These are phyloP conservation scores for Ilyonectria mors-panacis DNA, from an alignment of 2,329 filamentous ascomycete species.

Conservation along the genomic window DNA sequence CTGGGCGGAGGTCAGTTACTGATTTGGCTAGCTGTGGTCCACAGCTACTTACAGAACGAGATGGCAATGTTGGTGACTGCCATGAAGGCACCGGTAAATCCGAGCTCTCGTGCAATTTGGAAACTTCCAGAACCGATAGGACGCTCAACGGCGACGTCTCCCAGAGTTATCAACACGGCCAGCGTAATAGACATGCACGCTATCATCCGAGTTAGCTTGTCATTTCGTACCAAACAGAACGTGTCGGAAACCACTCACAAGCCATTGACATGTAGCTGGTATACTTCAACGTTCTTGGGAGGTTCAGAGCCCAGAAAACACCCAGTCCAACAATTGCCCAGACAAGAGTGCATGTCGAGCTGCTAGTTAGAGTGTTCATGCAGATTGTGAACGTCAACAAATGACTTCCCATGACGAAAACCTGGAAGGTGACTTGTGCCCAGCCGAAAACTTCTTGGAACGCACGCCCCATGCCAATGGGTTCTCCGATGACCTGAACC, in stretches of 20 bases:
- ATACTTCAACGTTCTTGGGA: constrained; percentile 74
- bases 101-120: constrained; percentile 54
- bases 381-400: constrained; percentile 78
- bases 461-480: constrained; percentile 63
- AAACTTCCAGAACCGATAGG: constrained; percentile 55
- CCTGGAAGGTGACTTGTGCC: constrained; percentile 72
- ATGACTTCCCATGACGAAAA: constrained; percentile 80
- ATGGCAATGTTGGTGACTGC: constrained; percentile 76
- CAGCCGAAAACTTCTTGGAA: constrained; percentile 73
- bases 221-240: not conserved
- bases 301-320: constrained; percentile 70
- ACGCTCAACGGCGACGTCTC: constrained; percentile 68
- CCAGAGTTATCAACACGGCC: constrained; percentile 75
- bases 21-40: too few species aligned
- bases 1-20: constrained; percentile 28
- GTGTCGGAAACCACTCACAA: constrained; percentile 51
- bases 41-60: constrained; percentile 65
- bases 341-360: constrained; percentile 74
- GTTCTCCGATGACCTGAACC: constrained; percentile 67
- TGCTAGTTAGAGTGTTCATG: constrained; percentile 74
- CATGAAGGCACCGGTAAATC: constrained; percentile 68
- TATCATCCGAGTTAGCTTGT: constrained; percentile 12
- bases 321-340: constrained; percentile 73
- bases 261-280: constrained; percentile 74
- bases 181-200: constrained; percentile 73